Evolutionary conservation across 2,329 filamentous ascomycete species (phyloP).

Genomic region (Paecilomyces formosus): DNA sequence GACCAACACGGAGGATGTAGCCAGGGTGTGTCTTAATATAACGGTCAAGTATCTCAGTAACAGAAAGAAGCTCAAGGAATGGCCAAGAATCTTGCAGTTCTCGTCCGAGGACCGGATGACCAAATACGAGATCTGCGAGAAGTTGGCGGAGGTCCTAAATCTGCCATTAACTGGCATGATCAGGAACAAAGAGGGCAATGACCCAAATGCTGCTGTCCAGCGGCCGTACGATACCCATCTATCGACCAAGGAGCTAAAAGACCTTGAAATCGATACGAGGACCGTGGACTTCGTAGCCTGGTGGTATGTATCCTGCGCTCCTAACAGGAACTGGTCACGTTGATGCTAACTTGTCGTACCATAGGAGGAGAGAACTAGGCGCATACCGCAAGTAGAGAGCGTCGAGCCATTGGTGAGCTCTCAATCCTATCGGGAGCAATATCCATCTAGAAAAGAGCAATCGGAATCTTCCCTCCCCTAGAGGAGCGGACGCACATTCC

Average conservation of each 20-base stretch:
- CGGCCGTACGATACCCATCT: conserved; percentile 85
- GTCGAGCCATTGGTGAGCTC: neutral
- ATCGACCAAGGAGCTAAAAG: conserved; percentile 64
- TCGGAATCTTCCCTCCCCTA: neutral
- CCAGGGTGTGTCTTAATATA: conserved; percentile 67
- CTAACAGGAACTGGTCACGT: neutral
- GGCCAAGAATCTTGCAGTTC: conserved; percentile 74
- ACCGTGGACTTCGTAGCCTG: conserved; percentile 71
- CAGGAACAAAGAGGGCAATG: conserved; percentile 60
- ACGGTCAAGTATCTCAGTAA: conserved; percentile 58
- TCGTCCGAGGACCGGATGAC: conserved; percentile 79
- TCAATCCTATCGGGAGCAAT: neutral
- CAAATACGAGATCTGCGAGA: conserved; percentile 80
- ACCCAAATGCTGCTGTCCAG: conserved; percentile 63
- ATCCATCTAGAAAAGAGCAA: neutral
- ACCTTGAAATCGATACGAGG: conserved; percentile 65
- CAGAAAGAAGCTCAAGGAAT: conserved; percentile 39
- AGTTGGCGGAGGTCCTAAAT: conserved; percentile 72
- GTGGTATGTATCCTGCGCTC: conserved; percentile 51
- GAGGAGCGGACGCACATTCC: neutral
- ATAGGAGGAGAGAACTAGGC: conserved; percentile 26
- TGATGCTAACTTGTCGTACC: neutral
- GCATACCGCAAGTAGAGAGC: conserved; percentile 17
- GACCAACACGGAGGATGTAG: conserved; percentile 83
- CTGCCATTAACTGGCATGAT: conserved; percentile 61